These are phyloP conservation scores for Cercospora janseana DNA, from an alignment of 2,329 filamentous ascomycete species.

Conservation along the genomic window DNA sequence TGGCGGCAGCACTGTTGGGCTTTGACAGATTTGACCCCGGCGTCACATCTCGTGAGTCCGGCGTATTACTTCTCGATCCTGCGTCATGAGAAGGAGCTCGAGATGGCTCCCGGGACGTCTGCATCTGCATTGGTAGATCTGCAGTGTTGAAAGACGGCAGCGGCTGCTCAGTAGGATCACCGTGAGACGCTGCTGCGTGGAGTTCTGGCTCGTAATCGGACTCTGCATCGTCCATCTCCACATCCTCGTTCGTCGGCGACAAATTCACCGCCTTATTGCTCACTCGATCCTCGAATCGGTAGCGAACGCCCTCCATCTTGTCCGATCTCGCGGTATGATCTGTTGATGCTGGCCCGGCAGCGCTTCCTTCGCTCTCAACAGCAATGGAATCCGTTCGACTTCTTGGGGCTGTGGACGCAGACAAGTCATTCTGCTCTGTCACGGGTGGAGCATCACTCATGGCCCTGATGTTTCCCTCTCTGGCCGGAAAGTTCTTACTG, in stretches of 20 bases:
- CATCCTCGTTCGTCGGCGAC: conserved; percentile 25
- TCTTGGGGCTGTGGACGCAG: not conserved
- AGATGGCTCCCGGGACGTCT: not conserved
- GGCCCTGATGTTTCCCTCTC: conserved; percentile 19
- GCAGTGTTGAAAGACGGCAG: conserved; percentile 2
- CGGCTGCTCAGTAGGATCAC: not conserved
- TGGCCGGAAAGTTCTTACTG: conserved; percentile 44
- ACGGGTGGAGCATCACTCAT: conserved; percentile 28
- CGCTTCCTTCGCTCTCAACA: not conserved
- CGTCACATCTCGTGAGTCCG: not conserved
- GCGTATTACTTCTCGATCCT: not conserved
- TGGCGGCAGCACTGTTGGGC: conserved; percentile 4
- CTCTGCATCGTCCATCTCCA: conserved; percentile 36
- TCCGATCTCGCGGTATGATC: conserved; percentile 24
- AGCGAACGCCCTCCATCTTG: conserved; percentile 41
- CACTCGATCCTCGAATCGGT: conserved; percentile 34
- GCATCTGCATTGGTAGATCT: not conserved
- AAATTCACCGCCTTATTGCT: conserved; percentile 25
- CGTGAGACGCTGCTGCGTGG: not conserved
- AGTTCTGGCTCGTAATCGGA: conserved; percentile 5
- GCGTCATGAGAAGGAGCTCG: not conserved
- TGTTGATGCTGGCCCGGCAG: not conserved
- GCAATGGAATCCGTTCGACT: not conserved
- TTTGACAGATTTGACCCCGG: conserved; percentile 3
- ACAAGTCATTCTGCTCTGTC: no score